Base-by-base conservation (phyloP, 805 yeast genomes). In the Wickerhamomyces mucosus region DNA sequence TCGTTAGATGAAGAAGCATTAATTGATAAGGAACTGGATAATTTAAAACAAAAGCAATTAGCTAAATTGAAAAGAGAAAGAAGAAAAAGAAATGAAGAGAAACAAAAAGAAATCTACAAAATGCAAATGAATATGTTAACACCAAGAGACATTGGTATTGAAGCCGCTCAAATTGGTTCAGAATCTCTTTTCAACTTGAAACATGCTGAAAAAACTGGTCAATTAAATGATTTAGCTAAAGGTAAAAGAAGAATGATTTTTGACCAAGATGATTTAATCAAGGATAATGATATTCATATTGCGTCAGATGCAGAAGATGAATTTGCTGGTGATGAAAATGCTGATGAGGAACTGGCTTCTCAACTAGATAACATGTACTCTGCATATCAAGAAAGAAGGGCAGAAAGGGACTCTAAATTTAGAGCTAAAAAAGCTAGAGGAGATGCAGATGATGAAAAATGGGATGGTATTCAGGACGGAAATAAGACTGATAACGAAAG, bases 111-210 rank as follows among this genome's bases (percentile, higher is more conserved):
- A 52, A 72, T 89, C 29, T 66, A 70, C 29, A 74, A 97, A 62
- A 78, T 85, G 82, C 96, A 92, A 61, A 78, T 92, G 89, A 84
- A 83, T 56, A 88, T 92, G 95, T 64, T 82, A 36, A 83, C 96
- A 6, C 95, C 94, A 50, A 73, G 70, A 62, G 94, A 86, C 50
- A 76, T 92, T 40, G 96, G 97, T 69, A 66, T 84, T 33, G 98
- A 92, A 53, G 95, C 96, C 13, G 89, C 84, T 13, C 70, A 71
- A 32, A 65, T 74, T 37, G 95, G 92, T 22, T 67, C 79, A 34
- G 88, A 81, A 37, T 70, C 88, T 1, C 62, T 85, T 36, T 92
- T 92, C 63, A 84, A 78, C 50, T 66, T 92, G 53, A 79, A 75
- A 48, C 59, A 71, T n/a, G 96, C 96, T 4, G 83, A 83, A 55